These are phyloP conservation scores for Fraxinus sp. DNA, from an alignment of 305 asterid genomes.

Conservation along the genomic window DNA sequence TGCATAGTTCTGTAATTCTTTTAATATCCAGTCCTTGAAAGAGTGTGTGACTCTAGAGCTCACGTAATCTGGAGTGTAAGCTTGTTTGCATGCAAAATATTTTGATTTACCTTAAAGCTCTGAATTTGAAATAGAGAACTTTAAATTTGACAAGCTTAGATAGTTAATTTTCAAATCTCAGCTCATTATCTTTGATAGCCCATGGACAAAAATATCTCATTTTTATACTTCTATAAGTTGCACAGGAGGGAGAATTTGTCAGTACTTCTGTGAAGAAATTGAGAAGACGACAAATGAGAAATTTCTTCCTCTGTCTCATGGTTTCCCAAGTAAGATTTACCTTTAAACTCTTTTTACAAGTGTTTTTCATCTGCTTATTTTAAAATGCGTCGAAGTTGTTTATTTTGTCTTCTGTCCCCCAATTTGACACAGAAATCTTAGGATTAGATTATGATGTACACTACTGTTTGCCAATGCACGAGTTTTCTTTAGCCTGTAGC, in stretches of 20 bases:
- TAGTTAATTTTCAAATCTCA: neutral
- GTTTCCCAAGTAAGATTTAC: slow-evolving; percentile 78
- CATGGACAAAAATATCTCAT: neutral
- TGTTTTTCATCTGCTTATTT: slow-evolving; percentile 4
- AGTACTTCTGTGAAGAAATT: slow-evolving; percentile 71
- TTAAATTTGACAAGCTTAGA: slow-evolving; percentile 4
- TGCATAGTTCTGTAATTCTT: neutral
- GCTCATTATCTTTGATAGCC: neutral
- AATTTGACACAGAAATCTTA: neutral
- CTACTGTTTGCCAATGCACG: neutral
- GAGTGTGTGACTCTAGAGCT: neutral
- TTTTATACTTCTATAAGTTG: slow-evolving; percentile 13
- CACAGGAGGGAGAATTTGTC: slow-evolving; percentile 90
- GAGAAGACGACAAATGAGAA: slow-evolving; percentile 90
- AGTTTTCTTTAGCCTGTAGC: neutral
- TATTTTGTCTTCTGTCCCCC: slow-evolving; percentile 1
- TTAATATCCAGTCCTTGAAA: neutral
- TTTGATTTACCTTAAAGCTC: neutral
- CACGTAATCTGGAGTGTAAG: neutral
- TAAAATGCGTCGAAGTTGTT: neutral
- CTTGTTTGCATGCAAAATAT: slow-evolving; percentile 1
- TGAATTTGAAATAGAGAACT: neutral
- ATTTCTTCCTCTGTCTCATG: slow-evolving; percentile 90
- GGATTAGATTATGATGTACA: neutral
- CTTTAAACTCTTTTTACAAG: slow-evolving; percentile 1